Conservation (phyloP, 208 protist species). For the Vickermania spadyakhi region DNA sequence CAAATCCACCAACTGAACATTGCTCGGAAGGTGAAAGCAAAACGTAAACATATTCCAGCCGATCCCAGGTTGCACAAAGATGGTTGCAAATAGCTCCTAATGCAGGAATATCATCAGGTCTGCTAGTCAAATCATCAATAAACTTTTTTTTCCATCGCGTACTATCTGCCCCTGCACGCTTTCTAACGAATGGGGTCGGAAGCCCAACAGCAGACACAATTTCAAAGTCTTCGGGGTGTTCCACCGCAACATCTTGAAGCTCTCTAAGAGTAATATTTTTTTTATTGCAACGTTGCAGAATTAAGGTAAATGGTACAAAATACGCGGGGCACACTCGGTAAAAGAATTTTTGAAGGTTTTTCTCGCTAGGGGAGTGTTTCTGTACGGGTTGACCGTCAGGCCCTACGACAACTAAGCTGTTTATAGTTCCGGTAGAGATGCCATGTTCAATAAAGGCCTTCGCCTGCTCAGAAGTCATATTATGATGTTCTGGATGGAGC, state of each 20-base stretch:
- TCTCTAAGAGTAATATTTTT: slow-evolving; percentile 48
- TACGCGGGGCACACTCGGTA: slow-evolving; percentile 66
- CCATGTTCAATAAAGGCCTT: slow-evolving; percentile 34
- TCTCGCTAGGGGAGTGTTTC: slow-evolving; percentile 13
- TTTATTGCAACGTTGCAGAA: slow-evolving; percentile 75
- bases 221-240: slow-evolving; percentile 52
- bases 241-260: slow-evolving; percentile 23
- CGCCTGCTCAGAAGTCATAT: slow-evolving; percentile 52
- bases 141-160: slow-evolving; percentile 50
- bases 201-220: slow-evolving; percentile 27
- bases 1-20: slow-evolving; percentile 41
- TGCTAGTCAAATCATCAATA: slow-evolving; percentile 47
- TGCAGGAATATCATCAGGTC: slow-evolving; percentile 55
- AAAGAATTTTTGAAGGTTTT: slow-evolving; percentile 39
- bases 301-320: slow-evolving; percentile 49
- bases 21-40: slow-evolving; percentile 39
- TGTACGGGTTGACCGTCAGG: slow-evolving; percentile 22
- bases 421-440: slow-evolving; percentile 50
- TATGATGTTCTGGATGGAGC: slow-evolving; percentile 73
- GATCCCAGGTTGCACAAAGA: slow-evolving; percentile 61
- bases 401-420: slow-evolving; percentile 40
- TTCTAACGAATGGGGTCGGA: slow-evolving; percentile 42
- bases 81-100: slow-evolving; percentile 43
- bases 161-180: slow-evolving; percentile 55
- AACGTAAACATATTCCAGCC: slow-evolving; percentile 76